These are phyloP conservation scores for Afroboletus lepidellus DNA, from an alignment of 1,284 basidiomycete species.

Conservation along the genomic window DNA sequence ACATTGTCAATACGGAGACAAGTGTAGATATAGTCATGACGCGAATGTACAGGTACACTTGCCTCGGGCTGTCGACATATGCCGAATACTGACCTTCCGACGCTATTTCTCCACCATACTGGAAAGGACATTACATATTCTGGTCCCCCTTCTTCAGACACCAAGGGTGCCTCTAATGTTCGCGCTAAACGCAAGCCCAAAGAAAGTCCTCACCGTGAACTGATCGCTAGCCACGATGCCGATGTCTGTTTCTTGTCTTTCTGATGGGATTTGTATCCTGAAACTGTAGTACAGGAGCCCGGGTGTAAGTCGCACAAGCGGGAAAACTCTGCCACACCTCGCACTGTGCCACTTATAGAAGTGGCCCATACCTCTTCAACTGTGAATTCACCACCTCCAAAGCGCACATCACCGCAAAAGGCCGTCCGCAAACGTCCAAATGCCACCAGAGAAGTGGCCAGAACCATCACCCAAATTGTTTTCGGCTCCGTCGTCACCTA, in stretches of 20 bases:
- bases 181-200: constrained; percentile 22
- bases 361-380: too few species aligned
- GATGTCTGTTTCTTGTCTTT: constrained; percentile 22
- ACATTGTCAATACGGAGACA: constrained; percentile 24
- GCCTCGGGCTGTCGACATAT: neutral
- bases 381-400: too few species aligned
- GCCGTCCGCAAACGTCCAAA: constrained; percentile 17
- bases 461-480: constrained; percentile 42
- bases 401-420: too few species aligned
- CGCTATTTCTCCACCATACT: neutral
- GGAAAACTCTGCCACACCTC: neutral
- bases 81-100: neutral
- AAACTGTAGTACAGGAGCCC: constrained; percentile 4
- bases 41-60: constrained; percentile 8
- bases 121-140: neutral
- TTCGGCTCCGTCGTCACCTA: constrained; percentile 48
- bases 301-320: constrained; percentile 1
- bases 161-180: constrained; percentile 10
- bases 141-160: neutral
- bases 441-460: constrained; percentile 32
- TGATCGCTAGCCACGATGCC: constrained; percentile 4
- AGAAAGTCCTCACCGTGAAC: constrained; percentile 20
- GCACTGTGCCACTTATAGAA: neutral
- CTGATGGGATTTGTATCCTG: neutral
- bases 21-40: constrained; percentile 25